A percentile compares a stretch with the other conserved stretches of the same genome.
These are phyloP conservation scores for Cardamine resedifolia DNA, from an alignment of 345 rosid species.

Conservation along the genomic window DNA sequence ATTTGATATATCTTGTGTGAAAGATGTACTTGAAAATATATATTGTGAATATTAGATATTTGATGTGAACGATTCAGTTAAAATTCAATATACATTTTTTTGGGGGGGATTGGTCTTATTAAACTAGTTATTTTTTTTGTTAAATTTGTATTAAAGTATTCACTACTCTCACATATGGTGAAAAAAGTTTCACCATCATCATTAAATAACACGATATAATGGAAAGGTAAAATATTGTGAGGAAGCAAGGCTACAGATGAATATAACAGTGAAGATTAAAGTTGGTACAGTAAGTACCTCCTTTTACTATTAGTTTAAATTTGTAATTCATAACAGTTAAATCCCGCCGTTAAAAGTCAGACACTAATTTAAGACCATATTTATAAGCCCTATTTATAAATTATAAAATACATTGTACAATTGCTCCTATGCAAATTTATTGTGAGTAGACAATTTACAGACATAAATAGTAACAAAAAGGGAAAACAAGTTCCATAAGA, in stretches of 20 bases:
- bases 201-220: slow-evolving; percentile 15
- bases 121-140: not conserved
- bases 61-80: not conserved
- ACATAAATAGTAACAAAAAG: slow-evolving; percentile 30
- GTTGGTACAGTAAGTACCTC: slow-evolving; percentile 8
- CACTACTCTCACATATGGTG: not conserved
- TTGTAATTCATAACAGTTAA: slow-evolving; percentile 21
- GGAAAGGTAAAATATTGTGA: slow-evolving; percentile 9
- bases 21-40: not conserved
- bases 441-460: slow-evolving; percentile 23
- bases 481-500: slow-evolving; percentile 17
- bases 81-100: not conserved
- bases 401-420: not conserved
- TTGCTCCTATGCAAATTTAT: slow-evolving; percentile 19
- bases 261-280: slow-evolving; percentile 31
- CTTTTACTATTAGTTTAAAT: slow-evolving; percentile 4
- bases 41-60: not conserved
- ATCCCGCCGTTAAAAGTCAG: slow-evolving; percentile 36
- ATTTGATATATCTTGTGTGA: not conserved
- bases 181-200: not conserved
- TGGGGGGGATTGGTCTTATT: not conserved
- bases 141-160: not conserved
- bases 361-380: slow-evolving; percentile 20
- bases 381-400: not conserved
- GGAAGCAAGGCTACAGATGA: slow-evolving; percentile 10